phyloP scores from a whole-genome alignment of 1,284 basidiomycete species.

The Naganishia sp. region DNA sequence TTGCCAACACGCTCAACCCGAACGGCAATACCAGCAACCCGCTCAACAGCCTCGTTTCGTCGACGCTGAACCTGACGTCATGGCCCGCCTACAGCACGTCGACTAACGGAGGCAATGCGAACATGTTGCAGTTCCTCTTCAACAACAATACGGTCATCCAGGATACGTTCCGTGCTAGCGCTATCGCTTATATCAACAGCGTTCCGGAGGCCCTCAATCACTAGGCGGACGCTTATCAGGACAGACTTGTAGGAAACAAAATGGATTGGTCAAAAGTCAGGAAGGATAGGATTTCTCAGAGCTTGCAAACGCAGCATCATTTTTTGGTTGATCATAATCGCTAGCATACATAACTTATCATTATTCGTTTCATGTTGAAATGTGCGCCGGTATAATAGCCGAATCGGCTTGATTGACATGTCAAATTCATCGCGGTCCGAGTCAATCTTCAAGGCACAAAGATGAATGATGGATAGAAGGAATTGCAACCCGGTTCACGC shows the following conservation, averaged over 20 bases:
- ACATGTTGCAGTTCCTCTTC: constrained; percentile 40
- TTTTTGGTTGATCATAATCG: not conserved
- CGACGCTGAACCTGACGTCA: constrained; percentile 37
- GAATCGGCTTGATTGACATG: too few species aligned
- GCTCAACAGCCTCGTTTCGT: constrained; percentile 25
- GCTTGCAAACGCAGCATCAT: not conserved
- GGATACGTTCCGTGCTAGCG: constrained; percentile 45
- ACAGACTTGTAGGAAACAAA: not conserved
- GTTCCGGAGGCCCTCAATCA: constrained; percentile 32
- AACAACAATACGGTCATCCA: constrained; percentile 42
- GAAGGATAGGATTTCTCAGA: not conserved
- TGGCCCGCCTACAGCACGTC: constrained; percentile 43
- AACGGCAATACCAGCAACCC: constrained; percentile 35
- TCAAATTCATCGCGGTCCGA: too few species aligned
- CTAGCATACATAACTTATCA: not conserved
- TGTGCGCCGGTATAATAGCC: not conserved
- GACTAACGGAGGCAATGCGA: constrained; percentile 31
- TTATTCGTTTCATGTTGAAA: not conserved
- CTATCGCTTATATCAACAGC: constrained; percentile 44
- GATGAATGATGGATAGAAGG: too few species aligned
- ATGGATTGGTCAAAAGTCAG: not conserved
- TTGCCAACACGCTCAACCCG: constrained; percentile 47
- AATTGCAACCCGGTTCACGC: too few species aligned
- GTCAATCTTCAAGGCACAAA: too few species aligned
- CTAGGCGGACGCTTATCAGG: not conserved